Evolutionary conservation across 2,329 filamentous ascomycete genomes (phyloP).

Genomic region (Endocalyx cinctus): DNA sequence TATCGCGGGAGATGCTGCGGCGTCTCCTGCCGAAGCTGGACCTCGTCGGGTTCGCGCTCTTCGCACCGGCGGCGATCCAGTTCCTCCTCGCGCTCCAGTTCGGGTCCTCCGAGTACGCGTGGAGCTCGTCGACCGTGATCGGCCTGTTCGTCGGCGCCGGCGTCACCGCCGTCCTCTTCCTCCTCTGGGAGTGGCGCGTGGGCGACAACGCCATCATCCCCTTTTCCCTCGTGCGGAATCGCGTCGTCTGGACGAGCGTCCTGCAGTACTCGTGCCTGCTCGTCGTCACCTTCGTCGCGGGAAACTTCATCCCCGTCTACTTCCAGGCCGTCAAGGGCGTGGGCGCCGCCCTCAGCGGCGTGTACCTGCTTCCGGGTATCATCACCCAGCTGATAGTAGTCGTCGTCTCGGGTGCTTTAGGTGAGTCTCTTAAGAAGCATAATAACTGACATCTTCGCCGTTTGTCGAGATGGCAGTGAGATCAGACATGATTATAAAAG

Average conservation of each 20-base stretch:
- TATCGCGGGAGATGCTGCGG: slow-evolving; percentile 13
- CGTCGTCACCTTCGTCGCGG: slow-evolving; percentile 36
- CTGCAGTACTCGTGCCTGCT: slow-evolving; percentile 39
- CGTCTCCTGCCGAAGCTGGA: slow-evolving; percentile 30
- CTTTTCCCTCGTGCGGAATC: slow-evolving; percentile 36
- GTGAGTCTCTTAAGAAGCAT: slow-evolving; percentile 13
- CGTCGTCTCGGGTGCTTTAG: slow-evolving; percentile 37
- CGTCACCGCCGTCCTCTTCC: slow-evolving; percentile 28
- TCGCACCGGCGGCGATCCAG: slow-evolving; percentile 38
- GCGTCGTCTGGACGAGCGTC: slow-evolving; percentile 38
- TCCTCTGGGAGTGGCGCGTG: slow-evolving; percentile 36
- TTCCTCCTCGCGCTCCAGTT: slow-evolving; percentile 42
- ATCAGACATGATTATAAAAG: not conserved
- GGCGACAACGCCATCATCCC: slow-evolving; percentile 48
- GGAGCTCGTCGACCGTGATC: slow-evolving; percentile 34
- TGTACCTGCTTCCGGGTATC: slow-evolving; percentile 27
- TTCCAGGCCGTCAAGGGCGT: slow-evolving; percentile 28
- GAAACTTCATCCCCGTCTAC: slow-evolving; percentile 25
- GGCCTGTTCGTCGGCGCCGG: slow-evolving; percentile 36
- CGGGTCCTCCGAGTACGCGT: slow-evolving; percentile 36
- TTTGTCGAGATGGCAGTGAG: not conserved
- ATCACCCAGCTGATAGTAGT: slow-evolving; percentile 48
- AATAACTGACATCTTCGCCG: not conserved
- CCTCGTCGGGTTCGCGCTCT: slow-evolving; percentile 36
- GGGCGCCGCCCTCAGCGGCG: slow-evolving; percentile 25